Percentiles rank a stretch among this genome's conserved stretches.
phyloP scores from a whole-genome alignment of 768 basidiomycete genomes.

The Chiua virens region DNA sequence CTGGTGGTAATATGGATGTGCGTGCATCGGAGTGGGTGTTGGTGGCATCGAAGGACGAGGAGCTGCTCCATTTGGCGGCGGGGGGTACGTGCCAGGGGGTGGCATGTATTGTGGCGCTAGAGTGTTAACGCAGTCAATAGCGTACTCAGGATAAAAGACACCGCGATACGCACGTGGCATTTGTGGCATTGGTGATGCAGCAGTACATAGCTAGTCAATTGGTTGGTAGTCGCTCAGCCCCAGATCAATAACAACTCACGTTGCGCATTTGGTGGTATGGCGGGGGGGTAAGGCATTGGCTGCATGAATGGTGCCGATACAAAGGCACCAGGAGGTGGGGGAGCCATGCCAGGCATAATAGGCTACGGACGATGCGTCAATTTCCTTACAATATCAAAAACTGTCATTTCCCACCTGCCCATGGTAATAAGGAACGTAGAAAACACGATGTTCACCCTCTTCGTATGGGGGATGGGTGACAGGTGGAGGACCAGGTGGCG shows the following conservation, averaged over 20 bases:
- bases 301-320: constrained; percentile 83
- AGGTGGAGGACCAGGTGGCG: constrained; percentile 64
- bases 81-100: constrained; percentile 74
- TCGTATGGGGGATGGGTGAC: constrained; percentile 78
- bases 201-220: constrained; percentile 68
- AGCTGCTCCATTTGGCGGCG: constrained; percentile 74
- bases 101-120: constrained; percentile 78
- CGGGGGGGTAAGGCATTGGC: constrained; percentile 79
- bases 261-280: constrained; percentile 76
- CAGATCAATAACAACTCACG: constrained; percentile 16
- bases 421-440: constrained; percentile 83
- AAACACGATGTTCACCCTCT: constrained; percentile 69
- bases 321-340: constrained; percentile 77
- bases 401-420: constrained; percentile 52
- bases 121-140: constrained; percentile 6
- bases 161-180: constrained; percentile 71
- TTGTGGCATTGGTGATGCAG: constrained; percentile 77
- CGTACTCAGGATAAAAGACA: not conserved
- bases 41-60: constrained; percentile 91
- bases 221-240: constrained; percentile 2
- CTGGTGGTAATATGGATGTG: constrained; percentile 87
- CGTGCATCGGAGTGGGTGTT: constrained; percentile 83
- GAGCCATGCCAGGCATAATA: constrained; percentile 85
- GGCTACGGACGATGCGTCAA: constrained; percentile 42
- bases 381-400: not conserved